Conservation (phyloP, 768 basidiomycete genomes). For the Dioszegia crocea region DNA sequence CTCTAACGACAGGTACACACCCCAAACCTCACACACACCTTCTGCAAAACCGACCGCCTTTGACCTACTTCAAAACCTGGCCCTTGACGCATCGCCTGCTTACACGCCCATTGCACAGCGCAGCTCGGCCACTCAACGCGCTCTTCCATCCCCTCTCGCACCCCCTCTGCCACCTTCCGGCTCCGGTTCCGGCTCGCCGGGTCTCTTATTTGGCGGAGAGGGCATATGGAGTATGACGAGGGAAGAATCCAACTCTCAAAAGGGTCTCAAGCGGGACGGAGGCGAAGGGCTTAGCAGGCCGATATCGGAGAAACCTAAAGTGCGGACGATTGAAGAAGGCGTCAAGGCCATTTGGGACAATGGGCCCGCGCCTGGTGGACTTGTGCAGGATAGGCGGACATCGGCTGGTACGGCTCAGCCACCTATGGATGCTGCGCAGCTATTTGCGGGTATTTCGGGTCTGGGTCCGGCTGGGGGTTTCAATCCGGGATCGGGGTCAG, state of each 20-base stretch:
- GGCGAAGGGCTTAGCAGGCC: not conserved
- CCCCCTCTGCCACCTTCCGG: not conserved
- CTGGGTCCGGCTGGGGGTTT: not conserved
- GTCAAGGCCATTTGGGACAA: constrained; percentile 8
- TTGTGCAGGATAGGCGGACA: not conserved
- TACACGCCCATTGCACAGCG: not conserved
- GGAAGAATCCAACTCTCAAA: constrained; percentile 26
- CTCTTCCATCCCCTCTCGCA: constrained; percentile 3
- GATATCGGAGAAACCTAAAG: not conserved
- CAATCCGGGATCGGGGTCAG: not conserved
- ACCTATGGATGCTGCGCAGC: constrained; percentile 6
- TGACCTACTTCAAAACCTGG: constrained; percentile 35
- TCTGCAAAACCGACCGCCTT: constrained; percentile 18
- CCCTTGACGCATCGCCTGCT: constrained; percentile 14
- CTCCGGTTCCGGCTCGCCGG: constrained; percentile 16
- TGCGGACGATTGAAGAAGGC: not conserved
- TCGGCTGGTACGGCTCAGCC: not conserved
- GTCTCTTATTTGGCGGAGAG: constrained; percentile 25
- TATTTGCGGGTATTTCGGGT: constrained; percentile 4
- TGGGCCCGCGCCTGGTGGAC: not conserved
- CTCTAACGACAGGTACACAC: not conserved
- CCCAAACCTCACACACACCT: not conserved
- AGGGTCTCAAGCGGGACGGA: constrained; percentile 18
- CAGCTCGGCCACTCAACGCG: not conserved
- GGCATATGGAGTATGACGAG: constrained; percentile 41